Evolutionary conservation across 2,329 filamentous ascomycete genomes (phyloP).

Genomic region (Colletotrichum acutatum): DNA sequence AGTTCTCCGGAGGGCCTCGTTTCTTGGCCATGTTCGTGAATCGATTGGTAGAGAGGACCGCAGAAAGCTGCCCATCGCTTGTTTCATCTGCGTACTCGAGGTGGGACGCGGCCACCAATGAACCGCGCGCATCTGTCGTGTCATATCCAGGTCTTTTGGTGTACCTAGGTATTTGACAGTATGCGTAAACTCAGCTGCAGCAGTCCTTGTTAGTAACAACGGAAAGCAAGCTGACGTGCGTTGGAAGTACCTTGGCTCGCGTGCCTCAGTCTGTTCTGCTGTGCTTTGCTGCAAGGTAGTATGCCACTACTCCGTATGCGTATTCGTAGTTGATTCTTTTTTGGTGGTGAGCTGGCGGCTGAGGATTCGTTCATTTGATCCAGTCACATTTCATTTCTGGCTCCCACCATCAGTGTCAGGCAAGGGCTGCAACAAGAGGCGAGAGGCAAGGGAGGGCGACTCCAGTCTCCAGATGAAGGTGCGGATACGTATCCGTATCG

Average conservation of each 20-base stretch:
- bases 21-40: constrained; percentile 13
- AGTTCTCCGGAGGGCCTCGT: background rate
- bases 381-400: background rate
- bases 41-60: constrained; percentile 23
- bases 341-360: constrained; percentile 27
- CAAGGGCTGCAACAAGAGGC: background rate
- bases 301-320: no score
- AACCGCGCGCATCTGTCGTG: constrained; percentile 27
- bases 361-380: constrained; percentile 13
- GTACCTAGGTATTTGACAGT: background rate
- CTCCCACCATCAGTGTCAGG: background rate
- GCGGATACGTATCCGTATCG: constrained; percentile 15
- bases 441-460: constrained; percentile 14
- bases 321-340: background rate
- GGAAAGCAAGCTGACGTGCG: constrained; percentile 28
- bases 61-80: constrained; percentile 22
- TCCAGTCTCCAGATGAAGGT: background rate
- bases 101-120: constrained; percentile 28
- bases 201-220: background rate
- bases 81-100: constrained; percentile 25
- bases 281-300: background rate
- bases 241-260: background rate
- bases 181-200: background rate
- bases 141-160: background rate
- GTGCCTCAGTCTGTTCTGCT: background rate